phyloP scores from a whole-genome alignment of 176 grass and related monocot species.

The Olyra latifolia region DNA sequence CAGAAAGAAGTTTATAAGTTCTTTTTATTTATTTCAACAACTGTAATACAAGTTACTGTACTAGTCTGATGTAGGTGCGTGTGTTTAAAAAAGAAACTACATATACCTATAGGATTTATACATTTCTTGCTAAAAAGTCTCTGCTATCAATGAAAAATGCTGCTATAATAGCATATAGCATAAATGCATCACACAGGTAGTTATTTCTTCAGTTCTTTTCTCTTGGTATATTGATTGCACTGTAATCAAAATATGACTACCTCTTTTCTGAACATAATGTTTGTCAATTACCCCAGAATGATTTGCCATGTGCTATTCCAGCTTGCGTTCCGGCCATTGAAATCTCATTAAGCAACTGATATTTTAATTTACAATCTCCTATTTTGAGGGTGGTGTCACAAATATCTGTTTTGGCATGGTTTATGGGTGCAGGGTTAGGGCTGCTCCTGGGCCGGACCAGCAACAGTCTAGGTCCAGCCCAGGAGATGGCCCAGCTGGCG shows the following conservation, averaged over 20 bases:
- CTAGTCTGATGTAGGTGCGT: background rate
- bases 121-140: background rate
- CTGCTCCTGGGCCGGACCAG: too few species aligned
- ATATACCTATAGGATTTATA: background rate
- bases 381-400: background rate
- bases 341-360: background rate
- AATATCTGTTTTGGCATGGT: too few species aligned
- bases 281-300: background rate
- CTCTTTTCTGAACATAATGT: background rate
- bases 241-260: background rate
- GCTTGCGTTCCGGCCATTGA: background rate
- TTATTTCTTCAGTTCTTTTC: background rate
- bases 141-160: background rate
- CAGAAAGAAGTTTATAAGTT: background rate
- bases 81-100: background rate
- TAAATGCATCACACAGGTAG: background rate
- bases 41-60: background rate
- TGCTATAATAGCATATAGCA: background rate
- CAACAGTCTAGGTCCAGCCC: too few species aligned
- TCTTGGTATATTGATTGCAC: background rate
- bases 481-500: too few species aligned
- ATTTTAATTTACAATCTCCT: background rate
- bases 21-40: background rate
- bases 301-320: background rate
- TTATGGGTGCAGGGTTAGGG: too few species aligned